Conservation (phyloP, 2,329 filamentous ascomycete genomes). For the Alternaria metachromatica region DNA sequence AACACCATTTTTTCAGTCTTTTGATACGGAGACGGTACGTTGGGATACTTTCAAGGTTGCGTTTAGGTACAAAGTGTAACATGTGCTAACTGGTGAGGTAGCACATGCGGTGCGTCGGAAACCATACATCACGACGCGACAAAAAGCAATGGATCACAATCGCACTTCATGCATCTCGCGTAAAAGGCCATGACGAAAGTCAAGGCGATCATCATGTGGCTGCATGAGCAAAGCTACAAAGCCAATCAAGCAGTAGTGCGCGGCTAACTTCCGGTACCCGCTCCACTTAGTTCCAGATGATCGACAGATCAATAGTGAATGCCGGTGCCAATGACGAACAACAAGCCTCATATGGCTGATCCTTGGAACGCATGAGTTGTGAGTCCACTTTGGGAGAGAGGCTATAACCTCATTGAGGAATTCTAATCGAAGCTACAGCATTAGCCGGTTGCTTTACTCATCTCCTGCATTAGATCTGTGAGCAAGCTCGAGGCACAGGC, state of each 20-base stretch:
- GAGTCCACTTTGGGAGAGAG: constrained; percentile 10
- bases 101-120: neutral
- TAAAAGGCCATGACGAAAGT: constrained; percentile 9
- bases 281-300: constrained; percentile 16
- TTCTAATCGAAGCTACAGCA: constrained; percentile 4
- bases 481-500: constrained; percentile 7
- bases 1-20: constrained; percentile 15
- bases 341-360: constrained; percentile 11
- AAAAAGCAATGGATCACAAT: neutral
- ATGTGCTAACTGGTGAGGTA: neutral
- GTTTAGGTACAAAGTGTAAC: neutral
- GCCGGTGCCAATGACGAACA: constrained; percentile 20
- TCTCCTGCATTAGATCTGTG: constrained; percentile 8
- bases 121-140: neutral
- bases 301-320: constrained; percentile 21
- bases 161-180: neutral
- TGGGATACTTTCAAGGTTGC: neutral
- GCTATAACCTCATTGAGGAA: constrained; percentile 4
- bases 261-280: constrained; percentile 3
- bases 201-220: constrained; percentile 13
- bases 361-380: constrained; percentile 1
- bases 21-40: neutral
- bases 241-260: constrained; percentile 1
- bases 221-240: constrained; percentile 1
- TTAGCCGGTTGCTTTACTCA: neutral